Percentiles rank a stretch among this genome's conserved stretches.
phyloP scores from a whole-genome alignment of 768 basidiomycete genomes.

The Hortiboletus flavorubellus region DNA sequence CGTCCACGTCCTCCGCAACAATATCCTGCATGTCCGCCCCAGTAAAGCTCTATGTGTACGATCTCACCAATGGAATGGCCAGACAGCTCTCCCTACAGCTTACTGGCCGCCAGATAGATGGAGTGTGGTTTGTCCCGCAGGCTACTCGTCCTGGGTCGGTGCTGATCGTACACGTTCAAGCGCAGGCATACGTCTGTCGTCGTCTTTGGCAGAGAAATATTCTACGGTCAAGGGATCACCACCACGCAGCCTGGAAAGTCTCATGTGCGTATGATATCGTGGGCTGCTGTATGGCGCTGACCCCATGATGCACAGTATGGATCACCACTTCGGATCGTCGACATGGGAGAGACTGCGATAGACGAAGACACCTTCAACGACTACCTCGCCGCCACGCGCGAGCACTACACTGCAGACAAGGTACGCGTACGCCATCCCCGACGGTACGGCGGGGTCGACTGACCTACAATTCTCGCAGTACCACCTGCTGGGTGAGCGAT shows the following conservation, averaged over 20 bases:
- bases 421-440: slow-evolving; percentile 37
- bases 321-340: slow-evolving; percentile 60
- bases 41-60: slow-evolving; percentile 88
- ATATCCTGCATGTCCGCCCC: slow-evolving; percentile 24
- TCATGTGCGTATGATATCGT: slow-evolving; percentile 52
- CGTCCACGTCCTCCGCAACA: not conserved
- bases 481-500: slow-evolving; percentile 67
- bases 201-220: slow-evolving; percentile 80
- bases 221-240: slow-evolving; percentile 85
- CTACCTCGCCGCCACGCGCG: slow-evolving; percentile 70
- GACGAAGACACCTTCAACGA: slow-evolving; percentile 86
- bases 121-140: slow-evolving; percentile 67
- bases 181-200: slow-evolving; percentile 91
- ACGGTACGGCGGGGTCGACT: not conserved
- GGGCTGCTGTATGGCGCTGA: not conserved
- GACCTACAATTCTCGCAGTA: slow-evolving; percentile 48
- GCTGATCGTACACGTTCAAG: slow-evolving; percentile 11
- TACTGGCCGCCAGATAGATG: slow-evolving; percentile 87
- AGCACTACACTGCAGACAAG: slow-evolving; percentile 88
- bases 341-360: slow-evolving; percentile 76
- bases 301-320: slow-evolving; percentile 54
- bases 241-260: slow-evolving; percentile 73
- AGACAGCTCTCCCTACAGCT: slow-evolving; percentile 73
- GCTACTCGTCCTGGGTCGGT: not conserved
- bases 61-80: slow-evolving; percentile 86